Conservation (phyloP, 2,329 filamentous ascomycete species). For the Sphaerulina populicola region DNA sequence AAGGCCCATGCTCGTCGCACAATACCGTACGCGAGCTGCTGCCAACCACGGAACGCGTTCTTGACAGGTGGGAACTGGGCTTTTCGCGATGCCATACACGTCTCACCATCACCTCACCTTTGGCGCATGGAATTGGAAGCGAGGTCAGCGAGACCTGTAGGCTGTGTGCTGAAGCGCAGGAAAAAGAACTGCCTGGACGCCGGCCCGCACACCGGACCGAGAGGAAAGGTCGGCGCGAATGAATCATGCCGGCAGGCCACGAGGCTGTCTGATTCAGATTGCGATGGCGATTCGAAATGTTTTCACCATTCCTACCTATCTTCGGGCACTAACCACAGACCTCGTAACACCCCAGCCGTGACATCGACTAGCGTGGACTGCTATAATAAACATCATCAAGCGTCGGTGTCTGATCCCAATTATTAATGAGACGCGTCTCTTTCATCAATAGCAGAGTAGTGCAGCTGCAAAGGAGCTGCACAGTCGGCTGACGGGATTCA, state of each 20-base stretch:
- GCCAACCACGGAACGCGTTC: neutral
- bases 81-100: slow-evolving; percentile 1
- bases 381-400: neutral
- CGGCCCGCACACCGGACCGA: slow-evolving; percentile 3
- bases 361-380: neutral
- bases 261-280: slow-evolving; percentile 4
- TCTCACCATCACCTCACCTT: neutral
- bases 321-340: too few species aligned
- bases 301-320: neutral
- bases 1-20: neutral
- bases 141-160: neutral
- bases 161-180: neutral
- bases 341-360: neutral
- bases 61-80: slow-evolving; percentile 1
- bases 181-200: neutral
- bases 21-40: neutral
- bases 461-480: neutral
- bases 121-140: neutral
- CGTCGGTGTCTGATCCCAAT: too few species aligned
- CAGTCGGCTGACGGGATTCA: neutral
- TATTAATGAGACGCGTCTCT: too few species aligned
- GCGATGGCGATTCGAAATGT: slow-evolving; percentile 9
- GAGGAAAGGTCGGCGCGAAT: neutral
- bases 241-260: slow-evolving; percentile 9
- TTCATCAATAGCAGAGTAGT: neutral